A percentile compares a stretch with the other conserved stretches of the same genome.
phyloP scores from a whole-genome alignment of 208 protist genomes.

The Acanthamoeba divionensis region DNA sequence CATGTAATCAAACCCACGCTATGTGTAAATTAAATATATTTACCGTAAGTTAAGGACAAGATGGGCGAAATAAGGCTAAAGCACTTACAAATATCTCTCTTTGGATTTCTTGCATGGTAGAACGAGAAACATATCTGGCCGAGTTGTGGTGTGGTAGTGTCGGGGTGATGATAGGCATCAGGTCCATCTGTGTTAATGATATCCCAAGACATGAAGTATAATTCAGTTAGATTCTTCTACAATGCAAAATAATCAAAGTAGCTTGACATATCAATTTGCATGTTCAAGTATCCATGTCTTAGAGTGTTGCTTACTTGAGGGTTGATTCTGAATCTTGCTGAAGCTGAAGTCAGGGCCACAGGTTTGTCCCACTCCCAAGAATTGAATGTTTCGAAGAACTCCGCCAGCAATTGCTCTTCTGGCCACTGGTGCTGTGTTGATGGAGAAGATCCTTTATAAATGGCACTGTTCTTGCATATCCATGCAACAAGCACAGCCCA shows the following conservation, averaged over 20 bases:
- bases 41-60: too few relatives aligned
- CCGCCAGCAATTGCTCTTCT: constrained; percentile 7
- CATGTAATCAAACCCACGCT: too few relatives aligned
- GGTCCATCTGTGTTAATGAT: neutral
- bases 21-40: too few relatives aligned
- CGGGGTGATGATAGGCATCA: neutral
- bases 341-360: neutral
- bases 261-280: too few relatives aligned
- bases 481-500: constrained; percentile 28
- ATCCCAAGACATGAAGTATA: too few relatives aligned
- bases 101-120: neutral
- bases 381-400: constrained; percentile 24
- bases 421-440: neutral
- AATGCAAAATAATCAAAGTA: too few relatives aligned
- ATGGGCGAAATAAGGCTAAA: too few relatives aligned
- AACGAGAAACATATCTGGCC: neutral
- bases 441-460: neutral
- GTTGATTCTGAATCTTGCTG: neutral
- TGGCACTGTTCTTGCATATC: neutral
- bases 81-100: neutral
- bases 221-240: too few relatives aligned
- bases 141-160: constrained; percentile 11
- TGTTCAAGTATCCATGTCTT: too few relatives aligned
- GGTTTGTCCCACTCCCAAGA: neutral
- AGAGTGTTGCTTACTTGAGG: neutral